A percentile compares a stretch with the other conserved stretches of the same genome.
phyloP scores from a whole-genome alignment of 2,329 filamentous ascomycete species.

The Zasmidium cellare region DNA sequence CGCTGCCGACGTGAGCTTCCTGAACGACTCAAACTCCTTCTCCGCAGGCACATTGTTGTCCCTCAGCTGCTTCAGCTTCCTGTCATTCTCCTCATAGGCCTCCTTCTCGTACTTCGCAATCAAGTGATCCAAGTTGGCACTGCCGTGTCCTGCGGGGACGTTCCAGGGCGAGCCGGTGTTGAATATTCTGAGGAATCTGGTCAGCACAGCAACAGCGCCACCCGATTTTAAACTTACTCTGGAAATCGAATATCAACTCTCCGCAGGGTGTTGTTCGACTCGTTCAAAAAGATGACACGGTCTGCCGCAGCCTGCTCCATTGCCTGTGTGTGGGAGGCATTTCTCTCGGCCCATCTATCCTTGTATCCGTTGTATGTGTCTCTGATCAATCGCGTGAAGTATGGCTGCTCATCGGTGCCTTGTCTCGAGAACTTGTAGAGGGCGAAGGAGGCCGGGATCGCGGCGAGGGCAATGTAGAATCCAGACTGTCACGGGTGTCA shows the following conservation, averaged over 20 bases:
- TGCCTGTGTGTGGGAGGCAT: constrained; percentile 60
- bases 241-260: constrained; percentile 60
- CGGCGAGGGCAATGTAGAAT: constrained; percentile 50
- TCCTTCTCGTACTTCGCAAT: constrained; percentile 63
- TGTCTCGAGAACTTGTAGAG: constrained; percentile 48
- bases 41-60: constrained; percentile 38
- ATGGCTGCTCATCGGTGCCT: constrained; percentile 41
- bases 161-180: constrained; percentile 65
- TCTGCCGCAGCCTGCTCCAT: constrained; percentile 65
- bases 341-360: constrained; percentile 56
- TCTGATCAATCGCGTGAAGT: constrained; percentile 56
- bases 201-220: constrained; percentile 6
- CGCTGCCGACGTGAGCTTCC: constrained; percentile 26
- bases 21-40: constrained; percentile 29
- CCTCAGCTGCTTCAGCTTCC: constrained; percentile 49
- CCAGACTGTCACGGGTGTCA: constrained; percentile 37
- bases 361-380: constrained; percentile 56
- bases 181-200: constrained; percentile 52
- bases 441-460: constrained; percentile 46
- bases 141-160: constrained; percentile 59
- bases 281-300: constrained; percentile 58
- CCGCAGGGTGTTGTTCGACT: constrained; percentile 44
- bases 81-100: constrained; percentile 57
- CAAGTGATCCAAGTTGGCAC: constrained; percentile 59
- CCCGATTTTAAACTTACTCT: constrained; percentile 56